phyloP scores from a whole-genome alignment of 129 eudicot genomes.

The Lactuca saligna region DNA sequence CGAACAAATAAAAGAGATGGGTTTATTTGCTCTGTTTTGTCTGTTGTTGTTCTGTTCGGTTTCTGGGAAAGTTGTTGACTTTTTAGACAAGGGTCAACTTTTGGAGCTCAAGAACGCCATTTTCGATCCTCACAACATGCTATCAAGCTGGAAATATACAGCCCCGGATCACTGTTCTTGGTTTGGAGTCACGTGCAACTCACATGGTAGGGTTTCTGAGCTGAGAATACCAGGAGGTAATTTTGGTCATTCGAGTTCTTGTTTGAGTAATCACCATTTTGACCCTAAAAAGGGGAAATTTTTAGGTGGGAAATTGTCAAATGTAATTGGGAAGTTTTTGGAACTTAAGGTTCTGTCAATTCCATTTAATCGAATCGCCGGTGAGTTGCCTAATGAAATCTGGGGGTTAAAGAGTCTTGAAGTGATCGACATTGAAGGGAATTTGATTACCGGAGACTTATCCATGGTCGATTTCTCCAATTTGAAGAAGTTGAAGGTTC shows the following conservation, averaged over 20 bases:
- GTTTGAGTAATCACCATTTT: conserved; percentile 34
- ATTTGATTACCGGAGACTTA: too few species aligned
- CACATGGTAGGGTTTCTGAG: conserved; percentile 52
- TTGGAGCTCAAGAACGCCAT: conserved; percentile 51
- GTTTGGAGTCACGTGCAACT: conserved; percentile 70
- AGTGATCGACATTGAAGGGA: too few species aligned
- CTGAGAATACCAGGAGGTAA: conserved; percentile 59
- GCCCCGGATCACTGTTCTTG: conserved; percentile 49
- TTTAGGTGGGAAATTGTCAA: conserved; percentile 44
- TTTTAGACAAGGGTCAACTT: conserved; percentile 42
- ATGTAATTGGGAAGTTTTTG: conserved; percentile 43
- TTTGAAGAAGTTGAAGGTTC: conserved; percentile 55
- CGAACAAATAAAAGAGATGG: conserved; percentile 9
- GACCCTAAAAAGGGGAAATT: conserved; percentile 28
- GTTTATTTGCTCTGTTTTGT: conserved; percentile 10
- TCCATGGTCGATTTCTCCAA: not conserved
- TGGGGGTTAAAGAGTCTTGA: too few species aligned
- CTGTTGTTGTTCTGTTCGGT: conserved; percentile 25
- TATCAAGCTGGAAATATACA: conserved; percentile 49
- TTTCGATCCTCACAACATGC: conserved; percentile 55
- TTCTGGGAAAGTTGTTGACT: conserved; percentile 30
- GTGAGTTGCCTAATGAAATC: conserved; percentile 55
- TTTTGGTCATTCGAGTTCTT: conserved; percentile 36
- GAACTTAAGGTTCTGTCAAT: conserved; percentile 62
- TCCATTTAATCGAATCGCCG: conserved; percentile 54